Evolutionary conservation across 139 green algal species (phyloP), one percentile per base, ranked within the genome.

Genomic region (Tetradesmus lagerheimii): DNA sequence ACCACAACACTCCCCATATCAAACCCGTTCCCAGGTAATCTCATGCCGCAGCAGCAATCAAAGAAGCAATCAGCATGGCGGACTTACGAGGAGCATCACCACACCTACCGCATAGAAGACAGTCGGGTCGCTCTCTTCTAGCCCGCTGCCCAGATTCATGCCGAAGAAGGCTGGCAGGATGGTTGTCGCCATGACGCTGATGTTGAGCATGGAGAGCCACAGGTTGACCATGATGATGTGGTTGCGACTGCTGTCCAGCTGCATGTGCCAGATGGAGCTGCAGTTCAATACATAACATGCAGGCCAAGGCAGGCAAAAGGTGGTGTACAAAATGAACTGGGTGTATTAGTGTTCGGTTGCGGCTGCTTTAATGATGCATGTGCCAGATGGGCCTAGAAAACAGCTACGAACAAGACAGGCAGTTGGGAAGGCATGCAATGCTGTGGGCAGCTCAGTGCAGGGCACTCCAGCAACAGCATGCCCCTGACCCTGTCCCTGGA

Each of bases 161-260:
- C 93, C 93, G n/a, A 94, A 93, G 80, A 95, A 87, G 27, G 90
- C 90, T 5, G 91, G 84, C n/a, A 91, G 79, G 35, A 94, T 66
- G 4, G 89, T 83, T 12, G 89, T 83, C 2, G 93, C 64, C 92
- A 94, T 92, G 76, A 94, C 85, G 39, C 82, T 92, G 75, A 94
- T 90, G 41, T 83, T 90, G 47, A 92, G 57, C 74, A 95, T 87
- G 31, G 86, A 89, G 37, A 95, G 88, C 85, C 88, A 92, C 66
- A 95, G 74, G 89, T 94, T 94, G 88, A 94, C 79, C 77, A 91
- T 92, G 47, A 95, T 95, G 92, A 95, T 95, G 89, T 93, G 90
- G 86, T 95, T 95, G 88, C 93, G 93, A 12, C 87, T 89, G 39
- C 80, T 89, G 92, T 95, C 93, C 14, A 95, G 91, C 90, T 89